These are phyloP conservation scores for Podaxis rugospora DNA, from an alignment of 768 basidiomycete genomes.

Conservation along the genomic window DNA sequence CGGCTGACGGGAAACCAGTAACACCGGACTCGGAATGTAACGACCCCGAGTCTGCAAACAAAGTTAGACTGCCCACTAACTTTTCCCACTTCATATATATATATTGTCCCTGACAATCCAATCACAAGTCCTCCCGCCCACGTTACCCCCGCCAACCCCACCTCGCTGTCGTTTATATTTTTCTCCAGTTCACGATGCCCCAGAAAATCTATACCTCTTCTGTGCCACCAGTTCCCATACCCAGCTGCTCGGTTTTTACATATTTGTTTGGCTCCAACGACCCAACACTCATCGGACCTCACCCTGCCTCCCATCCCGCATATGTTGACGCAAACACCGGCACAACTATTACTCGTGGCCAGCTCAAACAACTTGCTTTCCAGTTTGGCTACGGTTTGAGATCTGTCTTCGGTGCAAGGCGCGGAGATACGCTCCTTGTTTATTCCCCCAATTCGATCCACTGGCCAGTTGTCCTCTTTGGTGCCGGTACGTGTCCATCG, in stretches of 20 bases:
- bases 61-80: too few species aligned
- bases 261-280: slow-evolving; percentile 35
- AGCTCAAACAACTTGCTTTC: slow-evolving; percentile 49
- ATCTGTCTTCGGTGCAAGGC: slow-evolving; percentile 26
- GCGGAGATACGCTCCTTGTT: slow-evolving; percentile 58
- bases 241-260: slow-evolving; percentile 42
- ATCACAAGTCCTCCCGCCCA: not conserved
- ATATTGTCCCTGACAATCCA: not conserved
- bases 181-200: slow-evolving; percentile 24
- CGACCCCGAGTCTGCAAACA: not conserved
- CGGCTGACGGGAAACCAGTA: not conserved
- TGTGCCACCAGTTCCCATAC: slow-evolving; percentile 32
- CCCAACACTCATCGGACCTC: slow-evolving; percentile 19
- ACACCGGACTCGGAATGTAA: not conserved
- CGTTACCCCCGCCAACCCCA: not conserved
- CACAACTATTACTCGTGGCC: slow-evolving; percentile 48
- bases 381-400: slow-evolving; percentile 56
- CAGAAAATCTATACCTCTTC: slow-evolving; percentile 46
- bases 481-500: slow-evolving; percentile 29
- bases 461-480: slow-evolving; percentile 45
- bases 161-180: not conserved
- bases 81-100: too few species aligned
- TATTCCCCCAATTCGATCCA: slow-evolving; percentile 65
- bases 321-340: slow-evolving; percentile 67
- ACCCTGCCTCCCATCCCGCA: slow-evolving; percentile 41